Percentiles rank a stretch among this genome's conserved stretches.
Evolutionary conservation across 441 rosid species (phyloP).

Genomic region (Aquilaria agallochum): DNA sequence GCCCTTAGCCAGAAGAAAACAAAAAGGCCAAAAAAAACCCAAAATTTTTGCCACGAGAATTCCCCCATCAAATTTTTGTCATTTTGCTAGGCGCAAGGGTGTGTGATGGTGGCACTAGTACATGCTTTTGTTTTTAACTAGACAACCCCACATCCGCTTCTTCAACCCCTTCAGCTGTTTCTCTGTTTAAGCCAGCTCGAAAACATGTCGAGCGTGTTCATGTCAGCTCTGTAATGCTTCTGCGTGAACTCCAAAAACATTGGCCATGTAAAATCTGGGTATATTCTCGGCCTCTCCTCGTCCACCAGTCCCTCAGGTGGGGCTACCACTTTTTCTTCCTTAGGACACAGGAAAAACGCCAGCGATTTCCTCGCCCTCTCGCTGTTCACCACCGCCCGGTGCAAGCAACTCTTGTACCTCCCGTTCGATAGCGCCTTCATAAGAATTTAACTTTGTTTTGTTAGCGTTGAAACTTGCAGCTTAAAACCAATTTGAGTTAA

Average conservation of each 20-base stretch:
- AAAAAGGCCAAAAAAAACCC: neutral
- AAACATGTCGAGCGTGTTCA: conserved; percentile 81
- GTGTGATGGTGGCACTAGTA: conserved; percentile 2
- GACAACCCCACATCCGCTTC: neutral
- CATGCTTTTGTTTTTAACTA: neutral
- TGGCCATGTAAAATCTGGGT: conserved; percentile 96
- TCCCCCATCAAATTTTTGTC: conserved; percentile 8
- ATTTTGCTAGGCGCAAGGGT: conserved; percentile 18
- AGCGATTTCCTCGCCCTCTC: conserved; percentile 76
- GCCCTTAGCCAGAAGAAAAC: neutral
- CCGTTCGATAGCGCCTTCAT: conserved; percentile 85
- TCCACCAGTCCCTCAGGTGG: conserved; percentile 74
- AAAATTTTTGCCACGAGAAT: neutral
- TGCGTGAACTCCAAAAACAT: conserved; percentile 88
- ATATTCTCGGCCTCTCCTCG: conserved; percentile 37
- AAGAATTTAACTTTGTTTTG: neutral
- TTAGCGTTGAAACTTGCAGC: no score
- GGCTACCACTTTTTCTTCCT: conserved; percentile 61
- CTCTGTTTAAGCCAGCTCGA: conserved; percentile 62
- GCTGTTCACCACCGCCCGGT: conserved; percentile 91
- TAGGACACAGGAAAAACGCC: conserved; percentile 92
- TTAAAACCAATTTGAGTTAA: no score
- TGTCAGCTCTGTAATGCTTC: conserved; percentile 97
- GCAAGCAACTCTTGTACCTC: conserved; percentile 87
- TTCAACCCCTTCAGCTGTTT: conserved; percentile 25